Evolutionary conservation across 176 grass and related monocot species (phyloP), one percentile per base, ranked within the genome.

Genomic region (Lolium rigidum): DNA sequence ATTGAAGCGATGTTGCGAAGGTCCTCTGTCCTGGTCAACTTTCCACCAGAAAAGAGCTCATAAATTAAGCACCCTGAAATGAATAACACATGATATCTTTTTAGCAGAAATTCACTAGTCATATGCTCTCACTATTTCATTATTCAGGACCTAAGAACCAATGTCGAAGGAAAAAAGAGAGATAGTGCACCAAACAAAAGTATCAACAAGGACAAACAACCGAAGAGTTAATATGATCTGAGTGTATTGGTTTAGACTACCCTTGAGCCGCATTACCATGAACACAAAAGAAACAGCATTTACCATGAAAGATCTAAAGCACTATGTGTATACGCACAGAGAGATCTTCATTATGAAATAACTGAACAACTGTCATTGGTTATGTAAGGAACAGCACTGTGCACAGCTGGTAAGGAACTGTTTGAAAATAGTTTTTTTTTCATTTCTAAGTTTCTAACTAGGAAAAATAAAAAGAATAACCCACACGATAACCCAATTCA

Each of bases 11-110:
- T 99, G 79, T 93, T 97, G 22, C 94, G 94, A 82, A 99, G 90
- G 78, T 99, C 97, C 89, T 99, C 97, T 85, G 97, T 97, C 87
- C 93, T 99, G 62, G 85, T 76, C 74, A 99, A 86, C 85, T 99
- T 99, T 58, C 76, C 82, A 69, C 89, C 90, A 81, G 84, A 94
- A 93, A 99, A 97, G 79, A 99, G 87, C 81, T 99, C 97, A 87
- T 97, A 94, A 70, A 97, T 99, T 83, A 99, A 95, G 90, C 97
- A 99, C 6, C 97, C 97, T 99, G 85, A 71, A 80, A 85, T 26
- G 50, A 71, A 25, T 70, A 47, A n/a, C 31, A 35, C 82, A 62
- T 70, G 49, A 37, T 71, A 16, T 51, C 15, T 9, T 28, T 16
- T 75, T 75, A 75, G 72, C 22, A 0, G 22, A 75, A 52, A 48